These are phyloP conservation scores for Nakaseomyces delphensis DNA, from an alignment of 1,139 yeast species.

Conservation along the genomic window DNA sequence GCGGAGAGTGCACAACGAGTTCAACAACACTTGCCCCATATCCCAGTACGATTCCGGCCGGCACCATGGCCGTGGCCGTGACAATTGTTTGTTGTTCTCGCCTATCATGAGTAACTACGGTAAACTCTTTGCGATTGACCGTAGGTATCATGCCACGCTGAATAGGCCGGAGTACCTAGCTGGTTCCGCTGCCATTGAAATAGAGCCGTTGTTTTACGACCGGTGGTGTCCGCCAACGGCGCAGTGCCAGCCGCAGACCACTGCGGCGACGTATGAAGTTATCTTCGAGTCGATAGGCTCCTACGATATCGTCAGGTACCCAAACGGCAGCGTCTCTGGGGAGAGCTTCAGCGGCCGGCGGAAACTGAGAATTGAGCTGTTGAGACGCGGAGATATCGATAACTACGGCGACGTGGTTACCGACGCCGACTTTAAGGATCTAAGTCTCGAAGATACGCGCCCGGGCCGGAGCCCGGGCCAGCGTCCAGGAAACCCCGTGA, in stretches of 20 bases:
- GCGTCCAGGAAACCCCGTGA: not conserved
- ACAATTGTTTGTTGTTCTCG: slow-evolving; percentile 32
- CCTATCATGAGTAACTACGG: slow-evolving; percentile 35
- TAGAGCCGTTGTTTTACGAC: slow-evolving; percentile 18
- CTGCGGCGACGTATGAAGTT: slow-evolving; percentile 21
- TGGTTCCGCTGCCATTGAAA: slow-evolving; percentile 16
- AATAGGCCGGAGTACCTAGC: slow-evolving; percentile 32
- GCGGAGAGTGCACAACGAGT: not conserved
- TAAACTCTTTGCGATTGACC: slow-evolving; percentile 38
- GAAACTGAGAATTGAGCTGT: slow-evolving; percentile 20
- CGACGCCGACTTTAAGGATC: not conserved
- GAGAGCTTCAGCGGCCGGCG: slow-evolving; percentile 15
- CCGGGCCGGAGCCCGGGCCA: not conserved
- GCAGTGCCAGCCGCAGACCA: slow-evolving; percentile 11
- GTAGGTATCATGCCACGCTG: slow-evolving; percentile 32
- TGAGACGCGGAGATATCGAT: slow-evolving; percentile 16
- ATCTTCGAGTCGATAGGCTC: slow-evolving; percentile 14
- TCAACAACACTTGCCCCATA: slow-evolving; percentile 6
- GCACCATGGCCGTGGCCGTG: too few relatives aligned
- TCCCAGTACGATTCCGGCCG: slow-evolving; percentile 5
- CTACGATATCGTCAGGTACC: not conserved
- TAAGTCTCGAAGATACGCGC: not conserved
- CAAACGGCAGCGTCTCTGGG: not conserved
- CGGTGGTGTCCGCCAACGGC: slow-evolving; percentile 15
- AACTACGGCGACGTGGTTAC: slow-evolving; percentile 16